Base-by-base conservation (phyloP, 139 green algal species). In the Tetratostichococcus sp. region DNA sequence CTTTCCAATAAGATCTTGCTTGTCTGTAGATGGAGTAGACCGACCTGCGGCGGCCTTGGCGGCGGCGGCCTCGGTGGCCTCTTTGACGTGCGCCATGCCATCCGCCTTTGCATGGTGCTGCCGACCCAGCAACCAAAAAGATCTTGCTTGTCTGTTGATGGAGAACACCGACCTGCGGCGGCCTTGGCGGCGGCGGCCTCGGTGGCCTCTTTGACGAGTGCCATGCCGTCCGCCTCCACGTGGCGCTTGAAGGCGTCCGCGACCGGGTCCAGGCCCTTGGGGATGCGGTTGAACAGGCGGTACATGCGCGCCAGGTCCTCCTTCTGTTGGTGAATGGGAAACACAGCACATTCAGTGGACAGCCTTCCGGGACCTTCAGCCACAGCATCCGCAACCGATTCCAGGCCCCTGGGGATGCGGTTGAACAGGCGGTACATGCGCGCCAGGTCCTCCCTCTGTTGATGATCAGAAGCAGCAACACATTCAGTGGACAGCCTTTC, bases 371-470 rank as follows among this genome's bases (percentile, higher is more conserved):
- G n/a, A n/a, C n/a, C n/a, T n/a, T n/a, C n/a, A n/a, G n/a, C n/a
- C n/a, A n/a, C n/a, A n/a, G 94, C 91, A 3, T 94, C 87, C 11
- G 93, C 90, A 35, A 99, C 89, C 21, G 96, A 94, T 32, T 96
- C 88, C 75, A 99, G 84, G 32, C 96, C 96, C 67, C 91, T 93
- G 65, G 90, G 88, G 50, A 98, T 91, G 43, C 94, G 89, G 22
- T 83, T 83, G 84, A 98, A 99, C 26, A 99, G 88, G n/a, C 93
- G 87, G 90, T 94, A 99, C 96, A 99, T 97, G 66, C 96, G 88
- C 5, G 84, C 83, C 65, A 99, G 84, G 86, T 99, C 96, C 26
- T 94, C 86, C 50, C 88, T 93, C 88, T 93, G 87, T 65, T 72
- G 30, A 50, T 1, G 30, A 22, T 11, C 14, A 31, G 30, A 33